phyloP scores from a whole-genome alignment of 2,329 filamentous ascomycete genomes.

The Bipolaris victoriae region DNA sequence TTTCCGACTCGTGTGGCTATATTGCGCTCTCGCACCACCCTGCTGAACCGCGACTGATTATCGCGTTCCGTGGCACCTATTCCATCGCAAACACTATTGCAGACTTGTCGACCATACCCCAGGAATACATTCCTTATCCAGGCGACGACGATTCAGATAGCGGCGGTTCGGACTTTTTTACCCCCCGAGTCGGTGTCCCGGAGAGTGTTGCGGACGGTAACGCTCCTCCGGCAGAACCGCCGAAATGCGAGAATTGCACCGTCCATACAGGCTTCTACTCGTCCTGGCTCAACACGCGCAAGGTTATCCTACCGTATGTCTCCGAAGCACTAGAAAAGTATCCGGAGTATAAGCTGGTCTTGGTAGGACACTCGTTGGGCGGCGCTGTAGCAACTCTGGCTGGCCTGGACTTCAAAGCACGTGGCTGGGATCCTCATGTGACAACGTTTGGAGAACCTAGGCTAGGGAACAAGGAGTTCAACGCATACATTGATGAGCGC shows the following conservation, averaged over 20 bases:
- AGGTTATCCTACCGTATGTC: constrained; percentile 71
- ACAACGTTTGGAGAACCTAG: constrained; percentile 93
- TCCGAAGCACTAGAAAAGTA: constrained; percentile 64
- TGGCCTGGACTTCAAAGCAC: constrained; percentile 76
- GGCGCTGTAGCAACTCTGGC: constrained; percentile 91
- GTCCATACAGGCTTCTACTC: constrained; percentile 89
- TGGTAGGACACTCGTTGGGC: constrained; percentile 91
- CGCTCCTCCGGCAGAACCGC: constrained; percentile 44
- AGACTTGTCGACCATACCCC: constrained; percentile 86
- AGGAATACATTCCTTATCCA: constrained; percentile 89
- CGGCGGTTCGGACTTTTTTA: constrained; percentile 38
- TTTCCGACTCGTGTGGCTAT: constrained; percentile 93
- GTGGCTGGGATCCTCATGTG: constrained; percentile 76
- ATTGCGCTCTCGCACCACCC: constrained; percentile 81
- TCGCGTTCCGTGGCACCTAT: constrained; percentile 94
- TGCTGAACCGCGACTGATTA: constrained; percentile 68
- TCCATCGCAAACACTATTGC: constrained; percentile 89
- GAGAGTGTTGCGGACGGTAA: constrained; percentile 19
- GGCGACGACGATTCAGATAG: constrained; percentile 52
- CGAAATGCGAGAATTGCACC: constrained; percentile 81
- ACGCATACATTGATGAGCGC: constrained; percentile 59
- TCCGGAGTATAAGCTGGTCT: constrained; percentile 73
- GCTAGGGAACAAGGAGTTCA: constrained; percentile 62
- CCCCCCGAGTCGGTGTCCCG: constrained; percentile 22
- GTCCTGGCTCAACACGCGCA: constrained; percentile 79